Conservation (phyloP, 306 rosid species). For the Rubus parviflorus region DNA sequence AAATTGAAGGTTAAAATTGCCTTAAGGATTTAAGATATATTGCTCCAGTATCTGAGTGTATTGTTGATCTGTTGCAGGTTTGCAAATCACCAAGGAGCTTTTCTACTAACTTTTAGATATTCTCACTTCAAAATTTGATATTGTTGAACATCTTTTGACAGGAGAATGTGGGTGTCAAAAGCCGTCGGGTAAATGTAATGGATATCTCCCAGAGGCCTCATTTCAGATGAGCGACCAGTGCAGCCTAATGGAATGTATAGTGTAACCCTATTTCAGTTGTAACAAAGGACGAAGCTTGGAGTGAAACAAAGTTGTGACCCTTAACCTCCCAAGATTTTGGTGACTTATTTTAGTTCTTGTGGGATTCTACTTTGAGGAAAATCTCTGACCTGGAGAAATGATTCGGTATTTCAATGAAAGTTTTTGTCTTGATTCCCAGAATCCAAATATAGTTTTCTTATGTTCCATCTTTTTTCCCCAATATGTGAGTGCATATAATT, state of each 20-base stretch:
- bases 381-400: conserved; percentile 14
- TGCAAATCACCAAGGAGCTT: too few relatives aligned
- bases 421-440: not conserved
- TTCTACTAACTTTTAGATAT: not conserved
- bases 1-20: not conserved
- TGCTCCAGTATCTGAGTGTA: not conserved
- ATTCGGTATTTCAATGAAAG: not conserved
- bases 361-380: not conserved
- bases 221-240: conserved; percentile 34
- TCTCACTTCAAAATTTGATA: not conserved
- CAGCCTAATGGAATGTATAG: conserved; percentile 24
- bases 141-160: conserved; percentile 23
- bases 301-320: not conserved
- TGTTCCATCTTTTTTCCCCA: not conserved
- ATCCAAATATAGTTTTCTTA: not conserved
- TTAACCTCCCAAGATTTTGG: conserved; percentile 11
- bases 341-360: not conserved
- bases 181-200: conserved; percentile 15
- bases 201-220: conserved; percentile 32
- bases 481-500: too few relatives aligned
- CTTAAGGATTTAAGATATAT: not conserved
- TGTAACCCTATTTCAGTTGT: not conserved
- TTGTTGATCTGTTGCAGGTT: not conserved
- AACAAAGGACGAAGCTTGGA: conserved; percentile 5
- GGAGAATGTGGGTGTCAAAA: conserved; percentile 32